Base-by-base conservation (phyloP, 2,329 filamentous ascomycete genomes). In the Beauveria australis region DNA sequence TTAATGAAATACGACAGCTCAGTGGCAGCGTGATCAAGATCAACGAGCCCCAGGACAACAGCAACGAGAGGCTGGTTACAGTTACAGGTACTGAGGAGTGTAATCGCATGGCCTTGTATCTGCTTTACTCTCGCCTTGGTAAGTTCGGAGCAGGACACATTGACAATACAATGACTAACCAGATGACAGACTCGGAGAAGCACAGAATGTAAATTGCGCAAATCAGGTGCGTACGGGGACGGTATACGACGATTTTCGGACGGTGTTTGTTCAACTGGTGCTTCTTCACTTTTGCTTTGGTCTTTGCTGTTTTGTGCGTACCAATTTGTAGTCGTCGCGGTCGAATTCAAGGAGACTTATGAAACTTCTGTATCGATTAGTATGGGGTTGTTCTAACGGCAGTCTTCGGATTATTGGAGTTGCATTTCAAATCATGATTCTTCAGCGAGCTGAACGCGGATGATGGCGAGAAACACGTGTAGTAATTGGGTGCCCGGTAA, bases 21-120 rank as follows among this genome's bases (percentile, higher is more conserved):
- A 95, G 90, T 74, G 94, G 93, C 67, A 97, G 93, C 77, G 92
- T 99, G 52, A 97, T 99, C 75, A 99, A 99, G 81, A 99, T 99
- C 81, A 97, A 99, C 73, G 94, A 99, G 74, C 94, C 94, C 1
- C 94, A 97, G 74, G 94, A 97, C 75, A 97, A 96, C 77, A 97
- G 91, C 81, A 99, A 97, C 71, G 94, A 99, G 79, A 88, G 94
- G 64, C 80, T 99, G 62, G 94, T 99, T 61, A 99, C 94, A 18
- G 96, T 99, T 67, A 97, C 94, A 2, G 94, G 94, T 65, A 97
- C 94, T 6, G 92, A 95, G 69, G 94, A 99, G 76, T 97, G 92
- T 80, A 99, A 99, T 78, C 91, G 96, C 71, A 97, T 99, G 92
- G 94, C 94, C n/a, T 78, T 99, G 60, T 99, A 97, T 78, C 97